phyloP scores from a whole-genome alignment of 2,329 filamentous ascomycete genomes.

The Calonectria crousiana region DNA sequence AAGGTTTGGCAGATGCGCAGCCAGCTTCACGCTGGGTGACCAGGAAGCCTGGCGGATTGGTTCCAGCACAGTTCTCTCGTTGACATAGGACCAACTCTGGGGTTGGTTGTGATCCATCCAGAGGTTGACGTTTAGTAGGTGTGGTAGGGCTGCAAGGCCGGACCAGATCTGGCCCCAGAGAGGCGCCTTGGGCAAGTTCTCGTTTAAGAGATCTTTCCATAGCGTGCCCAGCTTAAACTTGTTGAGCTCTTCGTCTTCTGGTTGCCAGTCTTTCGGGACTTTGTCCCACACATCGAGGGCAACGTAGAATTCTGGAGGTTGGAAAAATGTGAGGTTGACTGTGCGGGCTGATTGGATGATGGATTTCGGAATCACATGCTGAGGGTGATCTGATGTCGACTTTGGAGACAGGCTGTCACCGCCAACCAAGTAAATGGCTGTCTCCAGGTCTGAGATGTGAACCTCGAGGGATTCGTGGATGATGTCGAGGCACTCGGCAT shows the following conservation, averaged over 20 bases:
- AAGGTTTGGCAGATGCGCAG: constrained; percentile 10
- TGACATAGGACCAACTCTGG: constrained; percentile 6
- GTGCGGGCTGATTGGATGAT: constrained; percentile 10
- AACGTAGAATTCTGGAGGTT: constrained; percentile 7
- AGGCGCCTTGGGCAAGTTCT: background rate
- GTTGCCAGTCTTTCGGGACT: background rate
- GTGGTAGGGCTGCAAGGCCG: constrained; percentile 7
- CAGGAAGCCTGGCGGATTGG: background rate
- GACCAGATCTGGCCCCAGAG: background rate
- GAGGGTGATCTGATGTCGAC: background rate
- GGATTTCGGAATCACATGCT: constrained; percentile 1
- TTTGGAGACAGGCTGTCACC: background rate
- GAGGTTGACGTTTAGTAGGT: constrained; percentile 3
- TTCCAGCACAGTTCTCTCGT: background rate
- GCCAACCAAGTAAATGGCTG: background rate
- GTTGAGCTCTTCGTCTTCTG: background rate
- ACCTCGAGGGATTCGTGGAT: constrained; percentile 12
- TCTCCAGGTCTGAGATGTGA: constrained; percentile 12
- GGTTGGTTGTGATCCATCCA: constrained; percentile 23
- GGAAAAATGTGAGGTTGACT: constrained; percentile 12
- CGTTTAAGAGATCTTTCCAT: background rate
- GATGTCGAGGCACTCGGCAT: constrained; percentile 13
- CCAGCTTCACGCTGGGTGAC: constrained; percentile 3
- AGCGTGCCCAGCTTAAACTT: background rate
- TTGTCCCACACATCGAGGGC: constrained; percentile 6